Evolutionary conservation across 495 filamentous ascomycete genomes (phyloP), one percentile per base, ranked within the genome.

Genomic region (Extremus antarcticus): DNA sequence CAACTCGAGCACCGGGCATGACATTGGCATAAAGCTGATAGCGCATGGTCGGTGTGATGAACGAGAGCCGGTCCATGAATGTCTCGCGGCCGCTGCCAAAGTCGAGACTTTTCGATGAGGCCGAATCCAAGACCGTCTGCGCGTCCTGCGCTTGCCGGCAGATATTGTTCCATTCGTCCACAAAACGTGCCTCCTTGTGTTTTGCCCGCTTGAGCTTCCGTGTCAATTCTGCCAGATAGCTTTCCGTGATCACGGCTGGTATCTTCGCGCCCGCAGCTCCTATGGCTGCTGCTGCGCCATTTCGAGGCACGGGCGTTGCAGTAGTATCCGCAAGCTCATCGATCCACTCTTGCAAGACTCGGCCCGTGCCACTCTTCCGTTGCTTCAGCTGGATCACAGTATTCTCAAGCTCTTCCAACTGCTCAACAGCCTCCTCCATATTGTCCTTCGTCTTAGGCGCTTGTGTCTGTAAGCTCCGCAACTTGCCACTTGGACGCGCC

Each of bases 321-420:
- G 81, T 78, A 47, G 82, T 78, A 55, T 95, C 92, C 1, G 80
- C 82, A 20, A 98, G 72, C 50, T 86, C 92, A 57, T 95, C 91
- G 58, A 98, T 92, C 92, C 92, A 98, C 53, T 94, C 91, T 55
- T 85, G 81, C 67, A 90, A 92, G 45, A 86, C 78, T 46, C 74
- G 78, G 2, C 86, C 86, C n/a, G 82, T 88, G 13, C 87, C 90
- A 20, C 79, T 84, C 71, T 94, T 95, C 55, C 90, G 77, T 60
- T 82, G 79, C 48, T 82, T 79, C 25, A 98, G 76, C 69, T 87
- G 83, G 22, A 75, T 67, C 13, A 96, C 84, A 62, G 92, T 87
- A 1, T 76, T 72, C 57, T 95, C 90, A 16, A 95, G 70, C 57
- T 86, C 82, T 61, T 94, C 88, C 2, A 96, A 72, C 49, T 85